Conservation (phyloP, 2,329 filamentous ascomycete genomes). For the Ophiostoma sp. region DNA sequence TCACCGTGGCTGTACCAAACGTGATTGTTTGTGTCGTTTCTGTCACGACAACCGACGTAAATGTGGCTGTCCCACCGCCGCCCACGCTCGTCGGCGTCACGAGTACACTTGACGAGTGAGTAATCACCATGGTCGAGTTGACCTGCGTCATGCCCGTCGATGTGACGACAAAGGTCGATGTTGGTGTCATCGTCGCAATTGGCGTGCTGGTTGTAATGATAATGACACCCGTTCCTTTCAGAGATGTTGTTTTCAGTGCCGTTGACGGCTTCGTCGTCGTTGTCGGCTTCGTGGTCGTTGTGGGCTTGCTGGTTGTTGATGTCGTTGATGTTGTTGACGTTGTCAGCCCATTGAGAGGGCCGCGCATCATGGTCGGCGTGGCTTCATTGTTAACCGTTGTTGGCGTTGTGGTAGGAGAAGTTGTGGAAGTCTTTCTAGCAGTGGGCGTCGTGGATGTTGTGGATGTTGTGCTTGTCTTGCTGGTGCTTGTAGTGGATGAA, state of each 20-base stretch:
- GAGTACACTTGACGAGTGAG: conserved; percentile 3
- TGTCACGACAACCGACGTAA: conserved; percentile 10
- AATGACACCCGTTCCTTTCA: neutral
- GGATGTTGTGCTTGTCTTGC: neutral
- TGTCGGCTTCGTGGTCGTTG: too few species aligned
- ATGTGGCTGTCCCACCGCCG: neutral
- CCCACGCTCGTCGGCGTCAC: neutral
- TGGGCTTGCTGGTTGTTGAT: neutral
- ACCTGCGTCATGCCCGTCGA: conserved; percentile 16
- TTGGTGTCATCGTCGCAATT: neutral
- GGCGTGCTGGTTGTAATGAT: conserved; percentile 19
- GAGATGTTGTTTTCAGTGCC: neutral
- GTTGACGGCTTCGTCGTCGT: neutral
- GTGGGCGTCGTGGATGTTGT: neutral
- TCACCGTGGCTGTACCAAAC: conserved; percentile 3
- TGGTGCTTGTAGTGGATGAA: neutral
- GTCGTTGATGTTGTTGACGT: neutral
- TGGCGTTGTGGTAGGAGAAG: neutral
- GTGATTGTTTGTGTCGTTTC: neutral
- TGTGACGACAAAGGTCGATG: neutral
- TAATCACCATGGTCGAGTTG: conserved; percentile 11
- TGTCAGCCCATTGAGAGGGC: neutral
- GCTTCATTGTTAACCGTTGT: neutral
- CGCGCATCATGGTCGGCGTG: neutral
- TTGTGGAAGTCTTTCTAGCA: neutral